These are phyloP conservation scores for Phaffomyces antillensis DNA, from an alignment of 805 yeast genomes.

Conservation along the genomic window DNA sequence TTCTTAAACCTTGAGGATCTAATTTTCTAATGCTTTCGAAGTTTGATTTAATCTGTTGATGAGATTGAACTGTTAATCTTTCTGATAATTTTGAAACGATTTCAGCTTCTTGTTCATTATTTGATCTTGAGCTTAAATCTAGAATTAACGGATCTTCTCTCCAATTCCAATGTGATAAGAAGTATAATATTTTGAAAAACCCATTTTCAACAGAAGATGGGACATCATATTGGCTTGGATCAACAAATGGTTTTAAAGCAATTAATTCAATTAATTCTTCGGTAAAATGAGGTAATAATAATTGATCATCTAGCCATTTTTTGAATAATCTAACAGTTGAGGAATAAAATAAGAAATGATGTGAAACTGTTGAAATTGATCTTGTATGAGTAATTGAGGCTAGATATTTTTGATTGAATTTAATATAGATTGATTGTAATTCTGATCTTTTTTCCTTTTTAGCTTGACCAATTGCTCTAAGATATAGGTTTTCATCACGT, in stretches of 20 bases:
- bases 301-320: conserved; percentile 82
- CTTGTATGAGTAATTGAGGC: conserved; percentile 77
- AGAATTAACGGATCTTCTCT: conserved; percentile 75
- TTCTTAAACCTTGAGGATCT: conserved; percentile 76
- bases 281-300: conserved; percentile 59
- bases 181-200: conserved; percentile 64
- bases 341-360: conserved; percentile 64
- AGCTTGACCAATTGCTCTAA: conserved; percentile 63
- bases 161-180: conserved; percentile 90
- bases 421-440: conserved; percentile 54
- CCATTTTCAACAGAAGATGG: conserved; percentile 81
- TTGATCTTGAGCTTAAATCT: conserved; percentile 56
- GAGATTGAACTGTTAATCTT: conserved; percentile 51
- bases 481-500: conserved; percentile 69
- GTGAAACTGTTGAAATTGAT: conserved; percentile 62
- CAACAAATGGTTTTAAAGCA: conserved; percentile 78
- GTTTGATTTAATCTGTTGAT: conserved; percentile 53
- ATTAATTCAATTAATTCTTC: conserved; percentile 80
- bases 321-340: conserved; percentile 82
- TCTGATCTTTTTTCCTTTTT: conserved; percentile 52
- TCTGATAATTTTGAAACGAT: conserved; percentile 47
- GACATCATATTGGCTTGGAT: conserved; percentile 74
- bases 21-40: conserved; percentile 62
- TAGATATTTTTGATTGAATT: conserved; percentile 55
- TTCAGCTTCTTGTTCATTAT: conserved; percentile 29